Conservation (phyloP, 164 flowering plant species). For the Nymphaea thermarum region DNA sequence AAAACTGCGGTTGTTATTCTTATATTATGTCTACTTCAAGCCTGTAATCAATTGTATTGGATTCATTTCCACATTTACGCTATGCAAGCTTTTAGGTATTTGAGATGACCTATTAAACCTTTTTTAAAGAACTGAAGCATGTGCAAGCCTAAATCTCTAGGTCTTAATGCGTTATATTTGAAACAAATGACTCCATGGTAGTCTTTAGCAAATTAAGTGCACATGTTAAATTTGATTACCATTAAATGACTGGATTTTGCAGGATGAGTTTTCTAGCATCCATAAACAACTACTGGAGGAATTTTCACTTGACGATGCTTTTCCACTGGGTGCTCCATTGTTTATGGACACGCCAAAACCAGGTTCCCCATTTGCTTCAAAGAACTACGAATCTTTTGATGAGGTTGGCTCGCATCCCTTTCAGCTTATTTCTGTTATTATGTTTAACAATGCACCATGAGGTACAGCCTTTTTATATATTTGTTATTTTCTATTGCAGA, state of each 20-base stretch:
- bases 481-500: constrained; percentile 24
- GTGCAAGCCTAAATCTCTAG: no score
- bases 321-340: constrained; percentile 51
- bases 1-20: no score
- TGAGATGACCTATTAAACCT: no score
- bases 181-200: no score
- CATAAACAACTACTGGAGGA: constrained; percentile 42
- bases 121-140: no score
- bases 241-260: constrained; percentile 5
- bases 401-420: constrained; percentile 28
- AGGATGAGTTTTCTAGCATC: constrained; percentile 52
- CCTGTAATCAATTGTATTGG: no score
- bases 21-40: no score
- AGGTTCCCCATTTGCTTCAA: constrained; percentile 56
- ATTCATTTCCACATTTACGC: no score
- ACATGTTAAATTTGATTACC: no score
- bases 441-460: background rate
- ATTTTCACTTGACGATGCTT: constrained; percentile 78
- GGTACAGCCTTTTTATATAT: background rate
- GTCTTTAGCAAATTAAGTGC: no score
- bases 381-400: constrained; percentile 40
- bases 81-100: no score
- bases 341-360: constrained; percentile 77
- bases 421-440: background rate
- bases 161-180: no score